These are phyloP conservation scores for Lophiostoma macrostomum DNA, from an alignment of 495 filamentous ascomycete genomes.

Conservation along the genomic window DNA sequence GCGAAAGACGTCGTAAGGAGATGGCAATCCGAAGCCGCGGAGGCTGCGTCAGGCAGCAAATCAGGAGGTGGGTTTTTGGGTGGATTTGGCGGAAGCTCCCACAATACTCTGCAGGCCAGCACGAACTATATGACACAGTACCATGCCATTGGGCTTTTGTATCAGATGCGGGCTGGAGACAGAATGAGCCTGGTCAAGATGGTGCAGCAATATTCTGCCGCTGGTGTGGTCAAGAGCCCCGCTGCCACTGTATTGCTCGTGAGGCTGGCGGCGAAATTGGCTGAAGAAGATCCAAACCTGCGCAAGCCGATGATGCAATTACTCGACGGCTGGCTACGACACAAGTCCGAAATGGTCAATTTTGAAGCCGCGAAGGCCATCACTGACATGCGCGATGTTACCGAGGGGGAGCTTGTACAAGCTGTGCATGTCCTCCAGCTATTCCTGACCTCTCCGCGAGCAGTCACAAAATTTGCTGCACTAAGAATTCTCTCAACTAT, in stretches of 20 bases:
- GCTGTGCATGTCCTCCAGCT: constrained; percentile 93
- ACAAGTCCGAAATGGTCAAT: constrained; percentile 99
- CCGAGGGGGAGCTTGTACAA: constrained; percentile 85
- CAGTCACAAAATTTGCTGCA: constrained; percentile 96
- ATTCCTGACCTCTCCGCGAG: constrained; percentile 86
- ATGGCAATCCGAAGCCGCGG: constrained; percentile 99
- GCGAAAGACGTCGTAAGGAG: constrained; percentile 91
- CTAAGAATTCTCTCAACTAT: constrained; percentile 96
- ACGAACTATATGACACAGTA: constrained; percentile 95
- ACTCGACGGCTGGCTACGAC: constrained; percentile 49
- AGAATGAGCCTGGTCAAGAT: constrained; percentile 99
- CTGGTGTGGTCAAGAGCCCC: constrained; percentile 90
- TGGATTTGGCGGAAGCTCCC: constrained; percentile 72
- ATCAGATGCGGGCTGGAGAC: constrained; percentile 97
- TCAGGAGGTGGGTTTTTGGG: constrained; percentile 84
- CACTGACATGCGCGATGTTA: constrained; percentile 88
- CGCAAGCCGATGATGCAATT: constrained; percentile 51
- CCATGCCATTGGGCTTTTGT: constrained; percentile 94
- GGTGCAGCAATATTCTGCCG: constrained; percentile 94
- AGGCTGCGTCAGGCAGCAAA: constrained; percentile 87
- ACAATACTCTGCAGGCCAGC: constrained; percentile 64
- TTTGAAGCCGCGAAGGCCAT: constrained; percentile 99
- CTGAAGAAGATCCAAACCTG: constrained; percentile 85
- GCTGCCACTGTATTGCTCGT: constrained; percentile 91
- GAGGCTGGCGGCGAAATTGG: constrained; percentile 87